Evolutionary conservation across 257 asterid genomes (phyloP).

Genomic region (Salvia hispanica): DNA sequence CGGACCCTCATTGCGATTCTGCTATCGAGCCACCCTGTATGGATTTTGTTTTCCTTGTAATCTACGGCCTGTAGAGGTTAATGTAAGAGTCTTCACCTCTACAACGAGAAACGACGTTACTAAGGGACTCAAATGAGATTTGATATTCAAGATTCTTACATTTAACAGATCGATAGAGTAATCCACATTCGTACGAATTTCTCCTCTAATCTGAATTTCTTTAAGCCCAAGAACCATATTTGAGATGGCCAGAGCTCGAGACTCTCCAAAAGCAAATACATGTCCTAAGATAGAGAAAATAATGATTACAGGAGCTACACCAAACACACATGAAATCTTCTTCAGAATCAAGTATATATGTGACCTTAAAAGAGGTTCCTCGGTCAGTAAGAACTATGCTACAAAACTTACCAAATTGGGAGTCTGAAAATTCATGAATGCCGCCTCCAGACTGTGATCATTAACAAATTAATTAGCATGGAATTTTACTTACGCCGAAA

Average conservation of each 20-base stretch:
- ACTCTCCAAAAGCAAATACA: conserved; percentile 97
- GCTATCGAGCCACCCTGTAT: conserved; percentile 99
- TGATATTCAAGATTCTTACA: conserved; percentile 53
- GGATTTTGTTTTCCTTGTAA: conserved; percentile 93
- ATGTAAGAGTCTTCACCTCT: conserved; percentile 20
- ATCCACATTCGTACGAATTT: conserved; percentile 96
- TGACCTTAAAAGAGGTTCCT: too few species aligned
- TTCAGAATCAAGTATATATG: too few species aligned
- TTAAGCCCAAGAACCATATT: conserved; percentile 99
- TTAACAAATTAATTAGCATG: conserved; percentile 35
- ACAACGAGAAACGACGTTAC: conserved; percentile 8
- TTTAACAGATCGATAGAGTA: conserved; percentile 96
- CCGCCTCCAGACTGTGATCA: conserved; percentile 98
- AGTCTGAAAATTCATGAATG: conserved; percentile 98
- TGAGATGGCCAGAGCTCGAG: conserved; percentile 96
- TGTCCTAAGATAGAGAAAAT: conserved; percentile 65
- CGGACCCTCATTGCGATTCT: conserved; percentile 99
- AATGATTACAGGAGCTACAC: conserved; percentile 17
- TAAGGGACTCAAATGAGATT: conserved; percentile 20
- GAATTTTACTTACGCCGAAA: conserved; percentile 5
- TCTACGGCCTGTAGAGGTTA: conserved; percentile 72
- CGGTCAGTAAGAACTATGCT: conserved; percentile 12
- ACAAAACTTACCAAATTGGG: conserved; percentile 89
- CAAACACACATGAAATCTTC: conserved; percentile 7
- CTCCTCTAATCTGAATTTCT: conserved; percentile 99